A percentile compares a stretch with the other conserved stretches of the same genome.
Evolutionary conservation across 441 rosid genomes (phyloP).

Genomic region (Raphanus hybrid): DNA sequence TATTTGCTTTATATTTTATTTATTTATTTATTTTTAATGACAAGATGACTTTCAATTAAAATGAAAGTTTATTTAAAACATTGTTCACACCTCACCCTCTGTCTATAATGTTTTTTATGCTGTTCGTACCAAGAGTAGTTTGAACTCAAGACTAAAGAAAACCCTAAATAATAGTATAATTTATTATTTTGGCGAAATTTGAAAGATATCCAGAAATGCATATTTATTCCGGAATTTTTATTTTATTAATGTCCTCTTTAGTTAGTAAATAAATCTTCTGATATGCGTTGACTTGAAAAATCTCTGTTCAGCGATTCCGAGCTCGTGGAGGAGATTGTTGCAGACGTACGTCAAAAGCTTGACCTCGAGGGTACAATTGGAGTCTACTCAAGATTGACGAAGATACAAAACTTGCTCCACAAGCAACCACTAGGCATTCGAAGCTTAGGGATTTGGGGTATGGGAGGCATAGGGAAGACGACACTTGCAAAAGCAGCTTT

Average conservation of each 20-base stretch:
- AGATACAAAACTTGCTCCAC: neutral
- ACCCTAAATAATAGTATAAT: neutral
- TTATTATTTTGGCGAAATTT: no score
- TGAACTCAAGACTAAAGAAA: neutral
- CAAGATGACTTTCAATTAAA: neutral
- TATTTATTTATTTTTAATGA: neutral
- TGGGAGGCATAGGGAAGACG: neutral
- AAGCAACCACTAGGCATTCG: neutral
- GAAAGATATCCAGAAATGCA: no score
- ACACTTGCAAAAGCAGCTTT: neutral
- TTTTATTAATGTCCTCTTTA: neutral
- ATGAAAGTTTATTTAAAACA: neutral
- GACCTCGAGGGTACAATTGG: neutral
- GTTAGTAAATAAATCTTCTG: neutral
- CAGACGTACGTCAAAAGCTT: slow-evolving; percentile 16
- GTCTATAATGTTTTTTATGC: no score
- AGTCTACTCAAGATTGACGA: slow-evolving; percentile 8
- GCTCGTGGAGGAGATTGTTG: slow-evolving; percentile 42
- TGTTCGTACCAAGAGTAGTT: neutral
- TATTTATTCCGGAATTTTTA: neutral
- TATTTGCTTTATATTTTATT: neutral
- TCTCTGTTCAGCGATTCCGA: slow-evolving; percentile 33
- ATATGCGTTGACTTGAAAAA: neutral
- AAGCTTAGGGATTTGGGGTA: neutral
- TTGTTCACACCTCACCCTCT: no score